phyloP scores from a whole-genome alignment of 2,329 filamentous ascomycete species.

The Seiridium unicorne region DNA sequence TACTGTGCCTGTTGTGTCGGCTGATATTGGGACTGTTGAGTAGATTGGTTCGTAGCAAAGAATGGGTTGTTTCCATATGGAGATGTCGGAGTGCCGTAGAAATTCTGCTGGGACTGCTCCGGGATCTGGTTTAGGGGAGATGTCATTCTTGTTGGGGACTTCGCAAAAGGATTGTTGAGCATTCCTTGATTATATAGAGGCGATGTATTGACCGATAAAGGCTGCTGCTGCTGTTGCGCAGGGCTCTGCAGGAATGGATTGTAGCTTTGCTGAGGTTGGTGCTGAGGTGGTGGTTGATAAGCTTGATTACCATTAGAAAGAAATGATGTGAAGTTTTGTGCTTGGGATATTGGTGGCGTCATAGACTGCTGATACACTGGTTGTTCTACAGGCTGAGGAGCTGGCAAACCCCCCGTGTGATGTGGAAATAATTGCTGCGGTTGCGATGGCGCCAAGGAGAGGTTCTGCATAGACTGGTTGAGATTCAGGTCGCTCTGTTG shows the following conservation, averaged over 20 bases:
- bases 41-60: conserved; percentile 26
- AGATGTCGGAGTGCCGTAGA: conserved; percentile 27
- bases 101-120: conserved; percentile 33
- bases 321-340: conserved; percentile 37
- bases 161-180: conserved; percentile 27
- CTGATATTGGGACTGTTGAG: conserved; percentile 25
- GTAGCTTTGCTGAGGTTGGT: conserved; percentile 40
- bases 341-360: conserved; percentile 40
- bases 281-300: conserved; percentile 23
- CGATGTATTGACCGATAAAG: conserved; percentile 25
- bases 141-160: conserved; percentile 27
- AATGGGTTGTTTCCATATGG: conserved; percentile 31
- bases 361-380: conserved; percentile 41
- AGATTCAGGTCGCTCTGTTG: conserved; percentile 43
- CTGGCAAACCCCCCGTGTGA: conserved; percentile 63
- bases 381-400: conserved; percentile 39
- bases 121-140: conserved; percentile 33
- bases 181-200: conserved; percentile 23
- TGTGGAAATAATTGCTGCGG: conserved; percentile 63
- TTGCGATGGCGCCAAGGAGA: conserved; percentile 59
- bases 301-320: conserved; percentile 41
- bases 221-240: conserved; percentile 32
- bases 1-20: conserved; percentile 11
- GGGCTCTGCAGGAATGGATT: conserved; percentile 50
- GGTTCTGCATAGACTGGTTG: conserved; percentile 70